These are phyloP conservation scores for Talaromyces adpressus DNA, from an alignment of 495 filamentous ascomycete species.

Conservation along the genomic window DNA sequence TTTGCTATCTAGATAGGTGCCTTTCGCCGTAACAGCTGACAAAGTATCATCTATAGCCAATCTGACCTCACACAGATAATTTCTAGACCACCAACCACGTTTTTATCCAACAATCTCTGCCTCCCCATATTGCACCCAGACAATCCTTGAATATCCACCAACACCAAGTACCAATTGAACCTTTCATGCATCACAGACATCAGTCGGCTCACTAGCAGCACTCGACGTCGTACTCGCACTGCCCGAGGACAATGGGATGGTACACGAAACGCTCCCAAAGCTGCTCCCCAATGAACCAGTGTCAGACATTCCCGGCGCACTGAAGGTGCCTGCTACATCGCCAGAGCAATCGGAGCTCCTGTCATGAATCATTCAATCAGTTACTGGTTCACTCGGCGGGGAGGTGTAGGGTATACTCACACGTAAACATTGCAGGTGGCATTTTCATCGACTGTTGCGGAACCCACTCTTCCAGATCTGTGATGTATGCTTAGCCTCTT, in stretches of 20 bases:
- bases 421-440: slow-evolving; percentile 6
- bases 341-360: slow-evolving; percentile 5
- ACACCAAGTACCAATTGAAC: no score
- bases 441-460: slow-evolving; percentile 8
- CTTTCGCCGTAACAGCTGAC: background rate
- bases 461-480: background rate
- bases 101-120: no score
- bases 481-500: background rate
- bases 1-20: background rate
- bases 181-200: background rate
- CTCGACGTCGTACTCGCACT: background rate
- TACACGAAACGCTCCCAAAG: background rate
- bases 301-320: slow-evolving; percentile 6
- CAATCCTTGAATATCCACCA: no score
- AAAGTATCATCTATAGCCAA: no score
- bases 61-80: no score
- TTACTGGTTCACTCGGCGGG: background rate
- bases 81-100: no score
- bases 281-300: background rate
- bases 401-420: background rate
- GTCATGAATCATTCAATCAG: background rate
- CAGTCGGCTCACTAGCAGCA: background rate
- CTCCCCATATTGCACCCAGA: no score
- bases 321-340: slow-evolving; percentile 2
- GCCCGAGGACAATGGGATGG: background rate